phyloP scores from a whole-genome alignment of 208 protist species.

The Trichomonas vaginalis region DNA sequence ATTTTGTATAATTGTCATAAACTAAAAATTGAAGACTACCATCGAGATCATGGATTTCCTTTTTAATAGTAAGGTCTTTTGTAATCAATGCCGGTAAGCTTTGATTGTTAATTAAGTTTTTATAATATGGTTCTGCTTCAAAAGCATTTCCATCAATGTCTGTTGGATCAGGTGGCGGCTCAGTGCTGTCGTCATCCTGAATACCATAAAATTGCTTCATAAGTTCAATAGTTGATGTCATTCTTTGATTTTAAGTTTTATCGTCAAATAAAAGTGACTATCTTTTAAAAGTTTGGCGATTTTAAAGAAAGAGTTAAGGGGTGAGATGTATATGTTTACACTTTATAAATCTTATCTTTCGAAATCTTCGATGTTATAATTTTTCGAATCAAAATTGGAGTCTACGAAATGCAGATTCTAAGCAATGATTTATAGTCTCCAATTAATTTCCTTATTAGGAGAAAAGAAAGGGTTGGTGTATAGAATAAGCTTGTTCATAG shows the following conservation, averaged over 20 bases:
- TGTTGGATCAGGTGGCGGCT: background rate
- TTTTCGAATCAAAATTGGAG: too few relatives aligned
- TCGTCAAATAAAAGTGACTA: too few relatives aligned
- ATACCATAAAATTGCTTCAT: background rate
- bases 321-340: too few relatives aligned
- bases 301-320: too few relatives aligned
- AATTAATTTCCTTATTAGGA: too few relatives aligned
- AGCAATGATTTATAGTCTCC: too few relatives aligned
- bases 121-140: background rate
- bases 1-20: slow-evolving; percentile 13
- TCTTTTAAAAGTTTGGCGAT: too few relatives aligned
- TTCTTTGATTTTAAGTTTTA: background rate
- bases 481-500: too few relatives aligned
- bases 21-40: background rate
- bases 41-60: background rate
- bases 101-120: background rate
- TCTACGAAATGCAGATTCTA: too few relatives aligned
- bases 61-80: background rate
- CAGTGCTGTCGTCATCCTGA: background rate
- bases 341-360: too few relatives aligned
- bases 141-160: background rate
- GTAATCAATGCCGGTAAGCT: background rate
- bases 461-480: too few relatives aligned
- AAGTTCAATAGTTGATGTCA: background rate
- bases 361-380: too few relatives aligned